A percentile compares a stretch with the other conserved stretches of the same genome.
These are phyloP conservation scores for Phytopythium aichiense DNA, from an alignment of 352 stramenopile species.

Conservation along the genomic window DNA sequence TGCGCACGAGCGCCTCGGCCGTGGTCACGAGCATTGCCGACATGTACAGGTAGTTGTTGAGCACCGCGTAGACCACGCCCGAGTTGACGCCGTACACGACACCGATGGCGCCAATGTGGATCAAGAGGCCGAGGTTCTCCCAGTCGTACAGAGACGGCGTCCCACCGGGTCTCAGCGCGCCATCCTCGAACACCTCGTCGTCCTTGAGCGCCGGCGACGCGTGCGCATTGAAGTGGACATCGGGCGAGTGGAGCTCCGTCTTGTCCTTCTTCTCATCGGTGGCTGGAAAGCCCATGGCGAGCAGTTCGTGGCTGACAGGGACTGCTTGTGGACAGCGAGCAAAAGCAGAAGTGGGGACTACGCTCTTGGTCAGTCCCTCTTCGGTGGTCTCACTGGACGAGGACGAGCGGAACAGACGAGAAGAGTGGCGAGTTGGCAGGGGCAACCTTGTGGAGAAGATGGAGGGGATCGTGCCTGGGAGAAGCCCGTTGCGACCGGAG, in stretches of 20 bases:
- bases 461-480: background rate
- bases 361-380: background rate
- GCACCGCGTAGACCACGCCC: slow-evolving; percentile 40
- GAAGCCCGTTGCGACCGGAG: background rate
- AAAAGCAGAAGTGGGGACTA: background rate
- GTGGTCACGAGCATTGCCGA: slow-evolving; percentile 31
- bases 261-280: background rate
- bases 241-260: background rate
- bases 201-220: background rate
- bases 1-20: background rate
- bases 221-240: background rate
- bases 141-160: slow-evolving; percentile 28
- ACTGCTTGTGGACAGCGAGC: background rate
- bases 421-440: too few species aligned
- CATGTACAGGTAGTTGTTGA: slow-evolving; percentile 67
- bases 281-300: background rate
- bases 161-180: slow-evolving; percentile 32
- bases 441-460: too few species aligned
- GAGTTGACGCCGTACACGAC: slow-evolving; percentile 36
- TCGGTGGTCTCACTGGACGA: background rate
- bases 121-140: slow-evolving; percentile 40
- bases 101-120: slow-evolving; percentile 40
- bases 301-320: background rate
- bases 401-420: background rate
- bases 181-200: slow-evolving; percentile 19